Base-by-base conservation (phyloP, 1,284 basidiomycete species). In the Rhizopogon parksii region DNA sequence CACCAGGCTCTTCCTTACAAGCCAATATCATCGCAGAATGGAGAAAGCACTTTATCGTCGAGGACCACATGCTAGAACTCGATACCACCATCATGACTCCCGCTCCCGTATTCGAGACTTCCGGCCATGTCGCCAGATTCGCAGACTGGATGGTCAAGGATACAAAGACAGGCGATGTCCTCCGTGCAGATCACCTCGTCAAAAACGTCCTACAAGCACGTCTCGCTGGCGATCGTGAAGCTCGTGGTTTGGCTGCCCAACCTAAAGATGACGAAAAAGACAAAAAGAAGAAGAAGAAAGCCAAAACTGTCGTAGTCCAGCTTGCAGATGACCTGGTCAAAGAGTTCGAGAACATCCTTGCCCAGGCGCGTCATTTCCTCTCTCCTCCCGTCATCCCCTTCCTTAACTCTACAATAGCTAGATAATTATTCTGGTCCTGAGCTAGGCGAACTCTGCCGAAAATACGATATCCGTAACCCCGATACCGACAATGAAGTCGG, bases 131-230 rank as follows among this genome's bases (percentile, higher is more conserved):
- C 52, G 95, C 95, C 55, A 85, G 95, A 62, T 99, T 99, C 65
- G 90, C 95, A 15, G 96, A 99, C 68, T 99, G 95, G 95, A 99
- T 99, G 96, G 90, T 92, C 67, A 96, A 96, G 74, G 96, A 99
- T 64, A 71, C 74, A 19, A 85, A 92, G 75, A 96, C 88, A 30
- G 95, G 95, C 43, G 95, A 99, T 65, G 96, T 99, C 51, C 86
- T 96, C 62, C 87, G 96, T 50, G 95, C 95, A 14, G 95, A 99
- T 69, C 96, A 99, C 71, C 82, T 99, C 27, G 92, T 99, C 57
- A 94, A 95, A 70, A 88, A 77, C 57, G 95, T 98, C 30, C 76
- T 99, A 42, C 90, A 96, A 70, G 89, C 92, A 2, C 76, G 95
- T 40, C 73, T 99, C 50, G 90, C 86, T 56, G 91, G 92, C 39